Percentiles rank a stretch among this genome's conserved stretches.
These are phyloP conservation scores for Kodamaea arcana DNA, from an alignment of 1,139 yeast species.

Conservation along the genomic window DNA sequence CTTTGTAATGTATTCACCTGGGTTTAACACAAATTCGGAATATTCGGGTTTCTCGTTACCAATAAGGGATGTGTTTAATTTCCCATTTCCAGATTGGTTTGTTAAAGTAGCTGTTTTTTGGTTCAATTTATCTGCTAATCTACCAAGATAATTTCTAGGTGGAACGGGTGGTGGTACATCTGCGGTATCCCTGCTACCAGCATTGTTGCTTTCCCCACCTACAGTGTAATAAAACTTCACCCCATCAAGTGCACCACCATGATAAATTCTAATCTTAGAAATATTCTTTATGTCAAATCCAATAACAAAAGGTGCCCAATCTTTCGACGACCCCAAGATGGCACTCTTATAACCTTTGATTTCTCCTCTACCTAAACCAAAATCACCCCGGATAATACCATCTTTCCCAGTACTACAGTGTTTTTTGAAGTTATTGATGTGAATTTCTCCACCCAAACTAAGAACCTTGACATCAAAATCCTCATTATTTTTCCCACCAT, in stretches of 20 bases:
- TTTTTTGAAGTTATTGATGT: slow-evolving; percentile 28
- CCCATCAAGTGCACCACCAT: slow-evolving; percentile 82
- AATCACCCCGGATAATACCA: slow-evolving; percentile 32
- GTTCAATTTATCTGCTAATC: slow-evolving; percentile 14
- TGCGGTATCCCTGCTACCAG: not conserved
- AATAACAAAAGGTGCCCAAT: slow-evolving; percentile 17
- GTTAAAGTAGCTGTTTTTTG: not conserved
- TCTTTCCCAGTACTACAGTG: slow-evolving; percentile 14
- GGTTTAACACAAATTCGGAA: slow-evolving; percentile 51
- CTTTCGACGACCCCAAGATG: slow-evolving; percentile 33
- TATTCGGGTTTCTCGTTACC: slow-evolving; percentile 49
- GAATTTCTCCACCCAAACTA: slow-evolving; percentile 38
- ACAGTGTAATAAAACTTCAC: slow-evolving; percentile 28
- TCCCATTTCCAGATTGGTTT: no score
- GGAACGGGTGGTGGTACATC: slow-evolving; percentile 40
- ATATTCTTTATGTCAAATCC: slow-evolving; percentile 33
- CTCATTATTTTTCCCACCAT: slow-evolving; percentile 23
- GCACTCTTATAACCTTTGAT: slow-evolving; percentile 46
- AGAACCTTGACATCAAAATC: slow-evolving; percentile 48
- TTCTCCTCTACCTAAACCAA: slow-evolving; percentile 35
- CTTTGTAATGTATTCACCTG: slow-evolving; percentile 58
- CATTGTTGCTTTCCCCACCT: slow-evolving; percentile 1
- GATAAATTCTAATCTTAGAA: slow-evolving; percentile 53
- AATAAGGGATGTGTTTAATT: slow-evolving; percentile 10
- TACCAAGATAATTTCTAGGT: slow-evolving; percentile 39